A percentile compares a stretch with the other conserved stretches of the same genome.
Conservation (phyloP, 257 asterid species). For the Cinchona pubescens region DNA sequence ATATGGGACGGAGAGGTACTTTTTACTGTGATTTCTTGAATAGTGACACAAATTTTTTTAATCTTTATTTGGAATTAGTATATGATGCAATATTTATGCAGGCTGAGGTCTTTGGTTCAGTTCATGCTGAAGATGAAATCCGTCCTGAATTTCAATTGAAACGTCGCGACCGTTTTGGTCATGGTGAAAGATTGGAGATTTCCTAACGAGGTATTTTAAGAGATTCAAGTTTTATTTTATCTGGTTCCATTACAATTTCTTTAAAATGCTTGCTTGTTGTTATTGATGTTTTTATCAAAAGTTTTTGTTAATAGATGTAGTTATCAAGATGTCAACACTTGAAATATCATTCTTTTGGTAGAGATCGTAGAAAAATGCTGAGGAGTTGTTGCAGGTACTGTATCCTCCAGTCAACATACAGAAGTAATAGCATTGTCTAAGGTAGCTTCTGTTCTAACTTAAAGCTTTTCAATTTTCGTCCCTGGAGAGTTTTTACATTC, state of each 20-base stretch:
- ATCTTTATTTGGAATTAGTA: conserved; percentile 6
- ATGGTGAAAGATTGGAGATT: conserved; percentile 55
- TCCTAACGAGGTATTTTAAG: no score
- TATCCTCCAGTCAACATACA: conserved; percentile 53
- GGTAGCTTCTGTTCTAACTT: conserved; percentile 36
- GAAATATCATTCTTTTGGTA: not conserved
- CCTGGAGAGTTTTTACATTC: not conserved
- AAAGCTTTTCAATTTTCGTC: conserved; percentile 8
- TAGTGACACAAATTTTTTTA: conserved; percentile 11
- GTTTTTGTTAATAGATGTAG: not conserved
- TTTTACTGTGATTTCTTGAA: not conserved
- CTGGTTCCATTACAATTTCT: not conserved
- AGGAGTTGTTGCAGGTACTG: conserved; percentile 53
- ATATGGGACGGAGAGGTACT: conserved; percentile 89
- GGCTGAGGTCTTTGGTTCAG: conserved; percentile 89
- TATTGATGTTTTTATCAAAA: no score
- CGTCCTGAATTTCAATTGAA: conserved; percentile 65
- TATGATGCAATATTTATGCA: conserved; percentile 16
- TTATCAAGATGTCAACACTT: not conserved
- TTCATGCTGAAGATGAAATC: conserved; percentile 51
- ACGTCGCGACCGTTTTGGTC: conserved; percentile 74
- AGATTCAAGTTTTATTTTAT: no score
- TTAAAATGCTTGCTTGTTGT: not conserved
- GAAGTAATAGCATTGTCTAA: conserved; percentile 80
- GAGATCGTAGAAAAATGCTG: not conserved